Conservation (phyloP, 257 asterid species). For the Solanum piurae region DNA sequence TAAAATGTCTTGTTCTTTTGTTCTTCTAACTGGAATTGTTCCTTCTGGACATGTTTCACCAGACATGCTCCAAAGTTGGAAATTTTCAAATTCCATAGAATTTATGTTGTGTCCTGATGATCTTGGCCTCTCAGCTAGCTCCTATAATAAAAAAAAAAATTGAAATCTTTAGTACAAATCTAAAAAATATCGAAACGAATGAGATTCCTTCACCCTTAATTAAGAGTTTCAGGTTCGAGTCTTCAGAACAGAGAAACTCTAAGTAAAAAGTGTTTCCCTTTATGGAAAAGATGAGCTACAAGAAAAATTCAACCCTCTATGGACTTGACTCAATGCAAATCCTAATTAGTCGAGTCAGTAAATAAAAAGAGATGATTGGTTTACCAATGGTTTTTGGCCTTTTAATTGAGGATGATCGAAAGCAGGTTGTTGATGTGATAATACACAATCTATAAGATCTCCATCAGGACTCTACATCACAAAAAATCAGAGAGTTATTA, state of each 20-base stretch:
- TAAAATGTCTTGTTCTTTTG: constrained; percentile 49
- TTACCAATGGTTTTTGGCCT: constrained; percentile 81
- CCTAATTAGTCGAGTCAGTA: background rate
- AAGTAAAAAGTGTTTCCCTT: background rate
- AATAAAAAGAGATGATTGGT: background rate
- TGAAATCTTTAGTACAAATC: background rate
- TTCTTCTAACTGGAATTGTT: constrained; percentile 71
- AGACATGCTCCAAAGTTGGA: constrained; percentile 62
- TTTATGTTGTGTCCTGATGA: constrained; percentile 24
- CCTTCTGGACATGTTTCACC: constrained; percentile 79
- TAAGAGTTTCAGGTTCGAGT: background rate
- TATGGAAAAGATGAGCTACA: background rate
- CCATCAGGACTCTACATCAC: constrained; percentile 83
- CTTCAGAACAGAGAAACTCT: background rate
- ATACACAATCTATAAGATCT: constrained; percentile 76
- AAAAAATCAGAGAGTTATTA: background rate
- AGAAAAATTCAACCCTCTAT: background rate
- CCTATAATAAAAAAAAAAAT: constrained; percentile 22
- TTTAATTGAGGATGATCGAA: constrained; percentile 76
- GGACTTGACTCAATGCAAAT: background rate
- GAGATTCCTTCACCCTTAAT: background rate
- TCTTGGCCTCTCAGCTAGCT: constrained; percentile 74
- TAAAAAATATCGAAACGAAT: background rate
- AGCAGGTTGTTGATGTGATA: constrained; percentile 73
- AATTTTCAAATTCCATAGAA: constrained; percentile 32